Percentiles rank a stretch among this genome's conserved stretches.
These are phyloP conservation scores for Bryum argenteum DNA, from an alignment of 225 moss, liverwort and hornwort genomes.

Conservation along the genomic window DNA sequence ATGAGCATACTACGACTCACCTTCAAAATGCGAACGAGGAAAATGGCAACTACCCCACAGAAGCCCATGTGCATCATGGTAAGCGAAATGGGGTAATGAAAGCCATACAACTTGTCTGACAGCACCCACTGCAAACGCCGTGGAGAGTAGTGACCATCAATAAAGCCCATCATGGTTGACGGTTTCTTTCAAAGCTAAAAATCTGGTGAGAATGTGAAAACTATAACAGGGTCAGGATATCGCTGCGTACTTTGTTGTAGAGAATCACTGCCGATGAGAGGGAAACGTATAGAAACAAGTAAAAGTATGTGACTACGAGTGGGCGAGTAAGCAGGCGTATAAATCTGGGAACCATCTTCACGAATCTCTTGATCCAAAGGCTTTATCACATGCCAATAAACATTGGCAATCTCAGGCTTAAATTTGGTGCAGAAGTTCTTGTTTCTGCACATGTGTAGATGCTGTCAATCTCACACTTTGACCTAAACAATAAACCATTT, in stretches of 20 bases:
- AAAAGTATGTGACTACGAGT: conserved; percentile 29
- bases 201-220: no score
- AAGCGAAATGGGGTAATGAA: conserved; percentile 43
- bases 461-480: no score
- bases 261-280: conserved; percentile 40
- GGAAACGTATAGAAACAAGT: conserved; percentile 32
- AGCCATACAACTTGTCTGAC: conserved; percentile 37
- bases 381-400: conserved; percentile 2
- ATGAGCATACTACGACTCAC: conserved; percentile 8
- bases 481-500: no score
- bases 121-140: conserved; percentile 44
- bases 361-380: not conserved
- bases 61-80: conserved; percentile 56
- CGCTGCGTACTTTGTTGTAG: conserved; percentile 34
- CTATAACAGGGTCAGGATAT: not conserved
- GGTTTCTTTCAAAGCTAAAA: no score
- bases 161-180: no score
- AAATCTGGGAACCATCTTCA: conserved; percentile 35
- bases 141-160: not conserved
- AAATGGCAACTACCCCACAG: conserved; percentile 29
- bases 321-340: conserved; percentile 11
- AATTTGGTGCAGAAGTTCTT: no score
- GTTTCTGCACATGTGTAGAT: no score
- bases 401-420: no score
- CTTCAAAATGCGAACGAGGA: conserved; percentile 46